These are phyloP conservation scores for Xylaria arbuscula DNA, from an alignment of 2,329 filamentous ascomycete species.

Conservation along the genomic window DNA sequence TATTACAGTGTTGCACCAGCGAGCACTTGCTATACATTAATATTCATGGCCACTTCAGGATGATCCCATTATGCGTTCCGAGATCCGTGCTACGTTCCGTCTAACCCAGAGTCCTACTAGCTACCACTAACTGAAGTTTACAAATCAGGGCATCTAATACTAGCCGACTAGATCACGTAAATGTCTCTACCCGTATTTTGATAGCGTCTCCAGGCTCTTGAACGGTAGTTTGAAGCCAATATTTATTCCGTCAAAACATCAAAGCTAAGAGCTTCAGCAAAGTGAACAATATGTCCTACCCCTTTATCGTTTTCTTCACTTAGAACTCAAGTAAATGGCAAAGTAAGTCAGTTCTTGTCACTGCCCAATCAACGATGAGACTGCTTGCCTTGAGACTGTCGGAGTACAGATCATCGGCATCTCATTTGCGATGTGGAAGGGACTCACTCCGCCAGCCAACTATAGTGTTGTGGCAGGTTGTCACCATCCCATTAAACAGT, in stretches of 20 bases:
- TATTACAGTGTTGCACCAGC: slow-evolving; percentile 29
- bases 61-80: slow-evolving; percentile 27
- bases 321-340: neutral
- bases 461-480: neutral
- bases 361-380: neutral
- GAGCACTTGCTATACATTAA: slow-evolving; percentile 14
- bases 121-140: neutral
- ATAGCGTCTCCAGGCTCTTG: too few relatives aligned
- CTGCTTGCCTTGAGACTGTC: neutral
- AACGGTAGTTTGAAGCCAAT: too few relatives aligned
- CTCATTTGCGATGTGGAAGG: neutral
- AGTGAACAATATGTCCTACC: neutral
- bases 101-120: slow-evolving; percentile 5
- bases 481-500: neutral
- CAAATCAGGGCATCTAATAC: neutral
- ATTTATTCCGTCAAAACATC: neutral
- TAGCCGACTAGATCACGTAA: neutral
- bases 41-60: slow-evolving; percentile 13
- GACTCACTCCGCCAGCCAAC: neutral
- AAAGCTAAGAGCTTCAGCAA: too few relatives aligned
- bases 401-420: neutral
- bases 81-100: slow-evolving; percentile 1
- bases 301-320: neutral
- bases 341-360: neutral
- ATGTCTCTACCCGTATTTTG: neutral